A percentile compares a stretch with the other conserved stretches of the same genome.
Conservation (phyloP, 2,329 filamentous ascomycete genomes). For the Fusarium sarcochroum region DNA sequence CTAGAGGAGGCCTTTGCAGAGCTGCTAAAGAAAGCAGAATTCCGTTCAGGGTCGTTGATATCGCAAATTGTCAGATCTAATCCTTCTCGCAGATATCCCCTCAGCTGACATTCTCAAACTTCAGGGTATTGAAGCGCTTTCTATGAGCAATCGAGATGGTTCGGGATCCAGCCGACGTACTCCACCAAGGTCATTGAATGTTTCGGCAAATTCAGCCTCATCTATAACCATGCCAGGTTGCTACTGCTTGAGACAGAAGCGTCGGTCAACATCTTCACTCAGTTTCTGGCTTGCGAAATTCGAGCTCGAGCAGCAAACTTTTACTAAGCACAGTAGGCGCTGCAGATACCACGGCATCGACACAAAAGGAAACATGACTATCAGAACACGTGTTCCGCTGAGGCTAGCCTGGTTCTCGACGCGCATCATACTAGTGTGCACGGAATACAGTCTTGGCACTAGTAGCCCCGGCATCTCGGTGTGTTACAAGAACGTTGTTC, state of each 20-base stretch:
- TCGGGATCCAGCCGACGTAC: too few species aligned
- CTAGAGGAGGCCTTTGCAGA: too few species aligned
- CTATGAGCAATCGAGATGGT: too few species aligned
- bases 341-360: not conserved
- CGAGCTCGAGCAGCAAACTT: not conserved
- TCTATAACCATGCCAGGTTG: not conserved
- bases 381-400: not conserved
- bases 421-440: not conserved
- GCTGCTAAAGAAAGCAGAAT: too few species aligned
- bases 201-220: too few species aligned
- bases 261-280: rapidly evolving
- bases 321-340: not conserved
- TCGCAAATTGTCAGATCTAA: too few species aligned
- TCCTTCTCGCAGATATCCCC: too few species aligned
- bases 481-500: not conserved
- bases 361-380: not conserved
- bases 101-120: too few species aligned
- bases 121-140: too few species aligned
- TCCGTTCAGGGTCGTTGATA: too few species aligned
- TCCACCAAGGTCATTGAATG: too few species aligned
- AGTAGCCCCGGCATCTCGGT: not conserved
- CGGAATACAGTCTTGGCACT: not conserved
- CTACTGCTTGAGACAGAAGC: not conserved
- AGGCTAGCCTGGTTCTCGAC: not conserved
- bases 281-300: not conserved